Evolutionary conservation across 2,329 filamentous ascomycete genomes (phyloP).

Genomic region (Magnaporthales sp.): DNA sequence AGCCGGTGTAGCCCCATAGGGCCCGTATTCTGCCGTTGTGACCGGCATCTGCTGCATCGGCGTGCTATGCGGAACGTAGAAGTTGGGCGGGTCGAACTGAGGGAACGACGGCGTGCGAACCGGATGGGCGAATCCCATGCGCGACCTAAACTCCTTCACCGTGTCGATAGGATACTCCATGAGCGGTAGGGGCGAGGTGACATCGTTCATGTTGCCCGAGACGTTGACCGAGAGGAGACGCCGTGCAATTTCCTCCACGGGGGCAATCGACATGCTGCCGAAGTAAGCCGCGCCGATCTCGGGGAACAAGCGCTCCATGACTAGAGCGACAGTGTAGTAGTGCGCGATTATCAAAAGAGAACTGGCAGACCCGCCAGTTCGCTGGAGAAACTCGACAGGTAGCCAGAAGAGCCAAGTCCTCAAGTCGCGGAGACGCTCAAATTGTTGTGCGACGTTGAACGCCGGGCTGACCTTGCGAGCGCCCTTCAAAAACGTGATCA

Average conservation of each 20-base stretch:
- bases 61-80: constrained; percentile 33
- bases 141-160: constrained; percentile 57
- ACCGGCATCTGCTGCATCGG: constrained; percentile 31
- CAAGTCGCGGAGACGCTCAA: constrained; percentile 79
- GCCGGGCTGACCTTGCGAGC: constrained; percentile 62
- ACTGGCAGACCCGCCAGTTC: constrained; percentile 64
- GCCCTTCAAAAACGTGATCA: constrained; percentile 64
- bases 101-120: constrained; percentile 52
- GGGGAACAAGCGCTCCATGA: constrained; percentile 84
- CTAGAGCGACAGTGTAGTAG: constrained; percentile 81
- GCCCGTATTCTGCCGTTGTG: constrained; percentile 32
- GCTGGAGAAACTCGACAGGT: constrained; percentile 74
- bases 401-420: constrained; percentile 95
- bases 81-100: constrained; percentile 48
- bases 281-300: constrained; percentile 87
- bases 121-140: constrained; percentile 59
- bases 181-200: constrained; percentile 52
- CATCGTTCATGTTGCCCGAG: constrained; percentile 45
- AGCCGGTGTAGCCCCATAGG: constrained; percentile 44
- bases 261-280: constrained; percentile 67
- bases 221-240: constrained; percentile 63
- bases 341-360: constrained; percentile 80
- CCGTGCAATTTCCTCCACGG: constrained; percentile 79
- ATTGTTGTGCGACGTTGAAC: constrained; percentile 72
- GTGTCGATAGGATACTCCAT: constrained; percentile 68